phyloP scores from a whole-genome alignment of 2,329 filamentous ascomycete species.

The Xylaria sp. region DNA sequence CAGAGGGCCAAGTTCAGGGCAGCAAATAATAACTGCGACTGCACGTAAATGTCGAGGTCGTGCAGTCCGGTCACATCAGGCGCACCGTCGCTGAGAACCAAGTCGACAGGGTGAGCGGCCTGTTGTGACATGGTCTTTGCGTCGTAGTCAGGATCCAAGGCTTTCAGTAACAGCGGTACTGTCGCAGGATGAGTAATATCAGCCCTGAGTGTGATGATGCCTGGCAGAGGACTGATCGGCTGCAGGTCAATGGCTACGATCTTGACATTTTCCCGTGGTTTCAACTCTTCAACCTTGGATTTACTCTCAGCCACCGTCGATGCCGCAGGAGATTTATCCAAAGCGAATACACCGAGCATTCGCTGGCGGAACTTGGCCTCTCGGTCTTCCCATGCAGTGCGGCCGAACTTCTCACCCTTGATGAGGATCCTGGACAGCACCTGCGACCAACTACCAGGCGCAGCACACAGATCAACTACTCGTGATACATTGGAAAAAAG shows the following conservation, averaged over 20 bases:
- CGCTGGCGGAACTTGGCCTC: slow-evolving; percentile 69
- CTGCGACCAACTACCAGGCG: slow-evolving; percentile 96
- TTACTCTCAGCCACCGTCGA: slow-evolving; percentile 29
- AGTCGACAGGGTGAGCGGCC: slow-evolving; percentile 80
- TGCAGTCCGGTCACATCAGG: slow-evolving; percentile 97
- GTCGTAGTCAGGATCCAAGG: slow-evolving; percentile 76
- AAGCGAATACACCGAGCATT: slow-evolving; percentile 60
- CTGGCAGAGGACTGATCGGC: slow-evolving; percentile 91
- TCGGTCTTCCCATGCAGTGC: slow-evolving; percentile 84
- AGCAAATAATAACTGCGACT: slow-evolving; percentile 92
- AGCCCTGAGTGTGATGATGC: slow-evolving; percentile 88
- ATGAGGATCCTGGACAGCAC: slow-evolving; percentile 93
- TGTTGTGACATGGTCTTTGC: slow-evolving; percentile 52
- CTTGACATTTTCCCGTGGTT: slow-evolving; percentile 74
- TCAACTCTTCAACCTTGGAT: slow-evolving; percentile 37
- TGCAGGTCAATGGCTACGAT: slow-evolving; percentile 97
- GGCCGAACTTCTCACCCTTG: slow-evolving; percentile 88
- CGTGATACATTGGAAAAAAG: slow-evolving; percentile 88
- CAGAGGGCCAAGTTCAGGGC: slow-evolving; percentile 92
- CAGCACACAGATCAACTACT: slow-evolving; percentile 94
- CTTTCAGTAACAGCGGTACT: slow-evolving; percentile 83
- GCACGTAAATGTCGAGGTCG: slow-evolving; percentile 97
- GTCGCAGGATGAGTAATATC: slow-evolving; percentile 98
- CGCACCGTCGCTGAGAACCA: slow-evolving; percentile 93
- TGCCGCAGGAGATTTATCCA: slow-evolving; percentile 36